Percentiles rank a stretch among this genome's conserved stretches.
Conservation (phyloP, 768 basidiomycete species). For the Mycena vulgaris region DNA sequence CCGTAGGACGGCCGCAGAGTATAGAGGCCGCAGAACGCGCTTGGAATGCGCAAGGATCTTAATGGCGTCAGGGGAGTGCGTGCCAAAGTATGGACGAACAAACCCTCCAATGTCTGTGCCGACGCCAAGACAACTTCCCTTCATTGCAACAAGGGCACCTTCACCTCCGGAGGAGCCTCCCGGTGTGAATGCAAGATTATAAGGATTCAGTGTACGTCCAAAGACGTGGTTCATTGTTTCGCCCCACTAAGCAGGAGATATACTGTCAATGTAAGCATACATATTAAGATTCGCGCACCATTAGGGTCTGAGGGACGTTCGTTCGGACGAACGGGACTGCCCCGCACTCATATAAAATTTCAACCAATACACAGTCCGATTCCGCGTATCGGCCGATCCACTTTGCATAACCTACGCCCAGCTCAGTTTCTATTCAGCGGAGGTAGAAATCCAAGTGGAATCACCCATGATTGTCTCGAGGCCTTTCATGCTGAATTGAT, state of each 20-base stretch:
- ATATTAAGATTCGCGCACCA: conserved; percentile 48
- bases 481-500: conserved; percentile 74
- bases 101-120: conserved; percentile 78
- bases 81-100: conserved; percentile 30
- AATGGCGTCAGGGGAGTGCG: not conserved
- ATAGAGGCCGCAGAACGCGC: conserved; percentile 71
- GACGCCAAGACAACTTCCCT: conserved; percentile 72
- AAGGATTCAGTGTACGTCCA: conserved; percentile 75
- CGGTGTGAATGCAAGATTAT: conserved; percentile 67
- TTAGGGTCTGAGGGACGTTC: conserved; percentile 70
- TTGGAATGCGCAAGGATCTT: conserved; percentile 73
- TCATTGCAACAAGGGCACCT: conserved; percentile 73
- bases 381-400: conserved; percentile 66
- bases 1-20: conserved; percentile 70
- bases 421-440: not conserved
- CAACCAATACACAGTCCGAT: conserved; percentile 65
- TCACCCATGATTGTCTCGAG: conserved; percentile 63
- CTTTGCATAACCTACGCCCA: conserved; percentile 62
- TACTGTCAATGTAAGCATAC: conserved; percentile 12
- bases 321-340: conserved; percentile 72
- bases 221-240: conserved; percentile 77
- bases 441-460: not conserved
- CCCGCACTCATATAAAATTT: conserved; percentile 68
- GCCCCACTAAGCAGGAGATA: conserved; percentile 53
- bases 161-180: conserved; percentile 82